Conservation (phyloP, 768 basidiomycete genomes). For the Mrakia gelida region DNA sequence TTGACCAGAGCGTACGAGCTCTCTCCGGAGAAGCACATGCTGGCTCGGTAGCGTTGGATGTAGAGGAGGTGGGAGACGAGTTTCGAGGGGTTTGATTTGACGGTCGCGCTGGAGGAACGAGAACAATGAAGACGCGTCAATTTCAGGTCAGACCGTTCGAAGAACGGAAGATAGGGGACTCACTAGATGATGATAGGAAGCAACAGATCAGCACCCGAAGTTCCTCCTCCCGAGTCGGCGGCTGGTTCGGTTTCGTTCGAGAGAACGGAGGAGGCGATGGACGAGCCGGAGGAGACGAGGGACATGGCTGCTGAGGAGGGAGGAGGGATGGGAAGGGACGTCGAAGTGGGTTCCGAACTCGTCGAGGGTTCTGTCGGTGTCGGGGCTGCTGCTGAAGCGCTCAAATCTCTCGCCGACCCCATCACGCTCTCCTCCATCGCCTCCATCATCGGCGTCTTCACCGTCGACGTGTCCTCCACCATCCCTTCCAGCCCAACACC, state of each 20-base stretch:
- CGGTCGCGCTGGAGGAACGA: constrained; percentile 60
- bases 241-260: constrained; percentile 15
- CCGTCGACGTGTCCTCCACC: neutral
- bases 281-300: neutral
- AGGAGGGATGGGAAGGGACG: neutral
- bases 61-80: constrained; percentile 63
- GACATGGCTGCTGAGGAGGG: neutral
- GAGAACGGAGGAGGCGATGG: neutral
- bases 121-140: neutral
- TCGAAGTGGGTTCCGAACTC: neutral
- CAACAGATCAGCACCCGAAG: constrained; percentile 68
- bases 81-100: constrained; percentile 81
- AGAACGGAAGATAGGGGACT: no score
- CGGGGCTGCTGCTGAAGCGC: neutral
- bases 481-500: neutral
- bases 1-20: constrained; percentile 92
- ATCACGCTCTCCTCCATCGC: constrained; percentile 7
- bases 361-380: neutral
- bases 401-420: neutral
- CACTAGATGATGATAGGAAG: constrained; percentile 79
- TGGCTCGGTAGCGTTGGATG: constrained; percentile 56
- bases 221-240: constrained; percentile 16
- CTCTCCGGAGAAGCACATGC: constrained; percentile 61
- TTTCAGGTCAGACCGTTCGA: no score
- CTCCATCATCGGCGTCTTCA: constrained; percentile 3